Evolutionary conservation across 2,329 filamentous ascomycete species (phyloP).

Genomic region (Penicillium decumbens): DNA sequence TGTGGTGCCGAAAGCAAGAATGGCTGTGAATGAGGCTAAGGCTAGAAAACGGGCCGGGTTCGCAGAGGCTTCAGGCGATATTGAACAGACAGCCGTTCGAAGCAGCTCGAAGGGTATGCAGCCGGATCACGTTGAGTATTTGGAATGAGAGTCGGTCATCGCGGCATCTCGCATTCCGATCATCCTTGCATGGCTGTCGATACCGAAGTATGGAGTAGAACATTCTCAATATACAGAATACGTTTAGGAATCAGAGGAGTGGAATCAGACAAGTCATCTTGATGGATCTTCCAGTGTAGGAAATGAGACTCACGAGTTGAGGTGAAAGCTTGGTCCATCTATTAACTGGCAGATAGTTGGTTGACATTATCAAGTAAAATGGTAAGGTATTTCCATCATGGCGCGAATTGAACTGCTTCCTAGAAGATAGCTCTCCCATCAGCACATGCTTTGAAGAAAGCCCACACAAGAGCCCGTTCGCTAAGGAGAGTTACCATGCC

Average conservation of each 20-base stretch:
- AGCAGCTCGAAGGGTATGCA: background rate
- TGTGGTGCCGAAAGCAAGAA: constrained; percentile 8
- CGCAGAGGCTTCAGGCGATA: constrained; percentile 4
- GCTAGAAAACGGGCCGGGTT: constrained; percentile 4
- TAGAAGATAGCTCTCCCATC: background rate
- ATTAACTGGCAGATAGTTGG: background rate
- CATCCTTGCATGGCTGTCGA: background rate
- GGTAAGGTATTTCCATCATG: background rate
- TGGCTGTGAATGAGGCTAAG: constrained; percentile 14
- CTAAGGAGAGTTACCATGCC: background rate
- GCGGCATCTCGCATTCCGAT: background rate
- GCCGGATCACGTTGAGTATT: constrained; percentile 3
- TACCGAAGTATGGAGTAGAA: background rate
- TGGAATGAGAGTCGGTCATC: background rate
- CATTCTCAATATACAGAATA: background rate
- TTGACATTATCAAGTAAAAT: background rate
- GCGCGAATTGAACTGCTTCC: background rate
- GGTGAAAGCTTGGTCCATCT: background rate
- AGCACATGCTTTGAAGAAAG: background rate
- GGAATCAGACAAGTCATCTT: background rate
- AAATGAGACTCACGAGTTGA: background rate
- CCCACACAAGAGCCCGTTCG: too few species aligned
- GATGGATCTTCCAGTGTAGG: background rate
- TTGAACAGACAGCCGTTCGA: background rate
- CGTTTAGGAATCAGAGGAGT: background rate